These are phyloP conservation scores for Gossypium mustelinum DNA, from an alignment of 345 rosid genomes.

Conservation along the genomic window DNA sequence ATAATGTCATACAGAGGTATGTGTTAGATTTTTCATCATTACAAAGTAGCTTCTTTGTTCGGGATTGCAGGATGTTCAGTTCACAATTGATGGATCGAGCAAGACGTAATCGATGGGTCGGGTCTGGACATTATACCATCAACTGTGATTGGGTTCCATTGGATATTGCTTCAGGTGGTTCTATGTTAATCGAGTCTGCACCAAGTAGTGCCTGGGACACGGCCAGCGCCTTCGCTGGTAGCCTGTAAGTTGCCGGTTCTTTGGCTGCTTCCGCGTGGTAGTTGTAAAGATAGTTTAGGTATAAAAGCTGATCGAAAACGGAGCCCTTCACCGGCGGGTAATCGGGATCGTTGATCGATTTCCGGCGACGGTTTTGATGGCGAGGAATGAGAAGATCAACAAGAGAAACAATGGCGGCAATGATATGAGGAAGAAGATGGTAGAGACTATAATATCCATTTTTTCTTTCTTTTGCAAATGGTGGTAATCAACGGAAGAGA, in stretches of 20 bases:
- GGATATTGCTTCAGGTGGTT: conserved; percentile 49
- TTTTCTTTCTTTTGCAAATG: no score
- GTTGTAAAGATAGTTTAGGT: neutral
- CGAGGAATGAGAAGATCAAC: conserved; percentile 17
- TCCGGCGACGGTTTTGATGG: neutral
- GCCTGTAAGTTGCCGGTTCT: neutral
- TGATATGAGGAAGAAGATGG: conserved; percentile 22
- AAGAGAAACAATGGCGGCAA: conserved; percentile 23
- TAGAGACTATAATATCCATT: neutral
- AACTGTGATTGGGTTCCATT: conserved; percentile 79
- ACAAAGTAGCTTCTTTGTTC: neutral
- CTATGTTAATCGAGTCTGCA: conserved; percentile 21
- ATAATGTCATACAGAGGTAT: neutral
- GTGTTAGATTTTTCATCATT: conserved; percentile 4
- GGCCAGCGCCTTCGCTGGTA: conserved; percentile 46
- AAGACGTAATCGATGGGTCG: conserved; percentile 74
- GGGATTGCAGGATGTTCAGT: conserved; percentile 76
- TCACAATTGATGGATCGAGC: conserved; percentile 58
- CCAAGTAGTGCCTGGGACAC: conserved; percentile 42
- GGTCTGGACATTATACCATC: conserved; percentile 78
- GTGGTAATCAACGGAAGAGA: no score
- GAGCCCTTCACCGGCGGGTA: neutral
- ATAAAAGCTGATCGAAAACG: neutral
- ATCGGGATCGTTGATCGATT: neutral
- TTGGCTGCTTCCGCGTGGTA: neutral